Evolutionary conservation across 1,284 basidiomycete species (phyloP).

Genomic region (Marasmius fiardii): DNA sequence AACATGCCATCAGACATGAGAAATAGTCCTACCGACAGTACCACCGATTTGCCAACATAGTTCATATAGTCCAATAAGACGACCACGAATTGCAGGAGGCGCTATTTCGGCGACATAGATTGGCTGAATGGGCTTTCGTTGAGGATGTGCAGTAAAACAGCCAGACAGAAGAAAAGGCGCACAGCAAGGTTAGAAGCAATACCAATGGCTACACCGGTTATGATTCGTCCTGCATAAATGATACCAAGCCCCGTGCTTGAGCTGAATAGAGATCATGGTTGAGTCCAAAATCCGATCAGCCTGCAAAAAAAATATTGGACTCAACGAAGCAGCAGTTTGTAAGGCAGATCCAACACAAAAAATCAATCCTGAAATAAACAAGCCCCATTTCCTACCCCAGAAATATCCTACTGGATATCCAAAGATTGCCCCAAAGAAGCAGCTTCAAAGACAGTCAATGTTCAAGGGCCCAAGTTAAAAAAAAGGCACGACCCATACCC

Average conservation of each 20-base stretch:
- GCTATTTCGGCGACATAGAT: conserved; percentile 41
- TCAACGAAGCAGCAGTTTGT: conserved; percentile 26
- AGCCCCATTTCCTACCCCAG: conserved; percentile 28
- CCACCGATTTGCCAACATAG: conserved; percentile 36
- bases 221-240: conserved; percentile 31
- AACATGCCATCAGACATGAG: background rate
- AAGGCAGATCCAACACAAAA: conserved; percentile 30
- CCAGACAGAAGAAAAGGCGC: conserved; percentile 16
- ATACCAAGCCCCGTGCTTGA: conserved; percentile 28
- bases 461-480: conserved; percentile 8
- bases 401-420: conserved; percentile 30
- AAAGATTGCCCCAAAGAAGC: conserved; percentile 35
- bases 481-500: conserved; percentile 18
- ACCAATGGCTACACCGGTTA: conserved; percentile 31
- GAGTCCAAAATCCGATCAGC: background rate
- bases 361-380: conserved; percentile 23
- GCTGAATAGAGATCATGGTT: conserved; percentile 5
- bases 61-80: conserved; percentile 48
- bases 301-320: background rate
- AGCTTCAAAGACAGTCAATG: conserved; percentile 14
- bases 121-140: conserved; percentile 22
- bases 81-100: conserved; percentile 43
- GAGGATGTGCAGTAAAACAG: background rate
- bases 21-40: conserved; percentile 23
- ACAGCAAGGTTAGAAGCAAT: conserved; percentile 34